Evolutionary conservation across 2,329 filamentous ascomycete species (phyloP), one percentile per base, ranked within the genome.

Genomic region (Magnaporthiopsis poae): DNA sequence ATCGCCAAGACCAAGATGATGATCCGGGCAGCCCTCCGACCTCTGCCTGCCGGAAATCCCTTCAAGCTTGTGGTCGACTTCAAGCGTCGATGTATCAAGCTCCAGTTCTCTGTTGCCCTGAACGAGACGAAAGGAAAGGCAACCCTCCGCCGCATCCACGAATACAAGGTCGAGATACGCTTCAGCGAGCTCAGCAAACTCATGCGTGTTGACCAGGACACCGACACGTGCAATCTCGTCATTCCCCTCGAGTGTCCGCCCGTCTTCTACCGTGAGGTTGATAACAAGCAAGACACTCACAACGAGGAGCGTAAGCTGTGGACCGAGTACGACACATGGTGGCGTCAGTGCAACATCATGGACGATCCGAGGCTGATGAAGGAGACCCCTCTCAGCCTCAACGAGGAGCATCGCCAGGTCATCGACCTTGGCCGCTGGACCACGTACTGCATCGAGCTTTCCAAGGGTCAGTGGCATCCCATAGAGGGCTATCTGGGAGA

Each of bases 401-500:
- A 69, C 3, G 75, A 77, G 25, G 75, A 74, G 62, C 71, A 76
- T 9, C 71, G 76, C 5, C 70, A 76, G 7, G 78, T 78, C 29
- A 78, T 85, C 27, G 80, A 86, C 67, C 77, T 86, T 61, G 85
- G 84, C 25, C 80, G 82, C 62, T 88, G 85, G 84, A 86, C 80
- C 12, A 81, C 82, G 0, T 82, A 86, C 66, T 77, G 80, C 63
- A 71, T 87, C n/a, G 71, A 77, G 0, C 72, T 87, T 5, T 66
- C 74, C 2, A 70, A 70, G 1, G 67, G 73, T 1, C 68, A 71
- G 2, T 82, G 83, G 71, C 69, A 74, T 0, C 70, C 76, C 0
- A 77, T 90, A 27, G 77, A 80, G 4, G 73, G 78, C 11, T 84
- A 84, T 0, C 79, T 97, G 0, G 78, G 80, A 13, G 90, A 96